Evolutionary conservation across 2,329 filamentous ascomycete genomes (phyloP), one percentile per base, ranked within the genome.

Genomic region (Pseudogymnoascus sp.): DNA sequence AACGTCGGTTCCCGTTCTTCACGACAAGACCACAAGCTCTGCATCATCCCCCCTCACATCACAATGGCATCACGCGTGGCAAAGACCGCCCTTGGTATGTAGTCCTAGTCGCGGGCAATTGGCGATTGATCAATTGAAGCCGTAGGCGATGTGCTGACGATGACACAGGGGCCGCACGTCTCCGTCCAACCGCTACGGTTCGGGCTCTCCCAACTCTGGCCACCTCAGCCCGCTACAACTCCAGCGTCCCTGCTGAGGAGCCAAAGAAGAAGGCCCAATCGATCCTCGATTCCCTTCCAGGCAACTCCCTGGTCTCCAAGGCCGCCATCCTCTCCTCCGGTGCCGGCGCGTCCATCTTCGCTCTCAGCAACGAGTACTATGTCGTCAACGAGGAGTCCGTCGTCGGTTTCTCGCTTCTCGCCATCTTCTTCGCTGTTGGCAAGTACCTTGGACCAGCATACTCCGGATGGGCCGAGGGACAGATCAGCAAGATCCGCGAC

Each of bases 351-450:
- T 92, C 90, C 73, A 85, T 96, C 77, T 96, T 94, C 76, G 94
- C 92, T 74, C 92, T 99, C 80, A 95, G 90, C 87, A 99, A 96
- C 81, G 94, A 99, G 86, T 92, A 97, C 83, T 97, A 97, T 80
- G 92, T 99, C 76, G 84, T 99, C 80, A 99, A 99, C 82, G 94
- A 99, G 84, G 94, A 99, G 83, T 90, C 92, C 67, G 90, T 99
- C 75, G 90, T 96, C 74, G 90, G 91, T 69, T 85, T 99, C 80
- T 94, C 90, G 78, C 83, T 99, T 73, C 82, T 97, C 75, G 91
- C 89, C 76, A 90, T 97, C 75, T 99, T 96, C 89, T 88, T 83
- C 74, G 91, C 87, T 66, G 84, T 96, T 72, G 93, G 91, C 81
- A 94, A 95, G 80, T 97, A 91, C 77, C 92, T 90, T 73, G 94